Evolutionary conservation across 208 protist genomes (phyloP).

Genomic region (Trypanosoma lewisi): DNA sequence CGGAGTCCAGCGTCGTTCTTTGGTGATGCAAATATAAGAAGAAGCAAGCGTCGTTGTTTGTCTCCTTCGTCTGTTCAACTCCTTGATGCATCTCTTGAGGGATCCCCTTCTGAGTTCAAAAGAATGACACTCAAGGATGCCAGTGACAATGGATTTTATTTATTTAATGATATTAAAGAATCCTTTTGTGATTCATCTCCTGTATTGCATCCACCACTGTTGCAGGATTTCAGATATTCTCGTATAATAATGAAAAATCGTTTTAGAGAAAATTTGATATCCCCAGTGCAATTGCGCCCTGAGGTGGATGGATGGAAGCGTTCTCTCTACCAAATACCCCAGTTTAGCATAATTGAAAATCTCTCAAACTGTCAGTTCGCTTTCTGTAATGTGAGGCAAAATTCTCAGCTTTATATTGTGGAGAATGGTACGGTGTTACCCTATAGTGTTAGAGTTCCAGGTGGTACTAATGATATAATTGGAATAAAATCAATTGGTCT

Average conservation of each 20-base stretch:
- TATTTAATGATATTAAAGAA: constrained; percentile 39
- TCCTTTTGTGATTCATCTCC: background rate
- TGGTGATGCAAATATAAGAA: constrained; percentile 44
- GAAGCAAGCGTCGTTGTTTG: constrained; percentile 30
- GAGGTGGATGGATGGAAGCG: constrained; percentile 7
- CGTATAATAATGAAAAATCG: constrained; percentile 4
- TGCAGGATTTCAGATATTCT: constrained; percentile 22
- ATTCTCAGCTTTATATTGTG: constrained; percentile 18
- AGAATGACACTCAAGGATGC: constrained; percentile 34
- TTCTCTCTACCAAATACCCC: constrained; percentile 9
- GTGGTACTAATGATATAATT: background rate
- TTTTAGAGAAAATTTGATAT: constrained; percentile 8
- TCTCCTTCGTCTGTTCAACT: constrained; percentile 37
- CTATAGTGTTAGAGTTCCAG: background rate
- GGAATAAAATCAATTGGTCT: constrained; percentile 9
- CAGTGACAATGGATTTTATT: constrained; percentile 49
- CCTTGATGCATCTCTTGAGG: constrained; percentile 22
- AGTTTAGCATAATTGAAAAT: constrained; percentile 2
- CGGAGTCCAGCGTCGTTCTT: constrained; percentile 50
- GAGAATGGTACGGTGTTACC: constrained; percentile 12
- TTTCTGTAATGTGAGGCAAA: constrained; percentile 11
- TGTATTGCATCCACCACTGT: background rate
- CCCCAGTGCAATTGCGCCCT: constrained; percentile 10
- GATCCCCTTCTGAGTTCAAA: background rate
- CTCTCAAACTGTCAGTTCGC: constrained; percentile 13